A percentile compares a stretch with the other conserved stretches of the same genome.
These are phyloP conservation scores for Lasiosphaeris hirsuta DNA, from an alignment of 495 filamentous ascomycete species.

Conservation along the genomic window DNA sequence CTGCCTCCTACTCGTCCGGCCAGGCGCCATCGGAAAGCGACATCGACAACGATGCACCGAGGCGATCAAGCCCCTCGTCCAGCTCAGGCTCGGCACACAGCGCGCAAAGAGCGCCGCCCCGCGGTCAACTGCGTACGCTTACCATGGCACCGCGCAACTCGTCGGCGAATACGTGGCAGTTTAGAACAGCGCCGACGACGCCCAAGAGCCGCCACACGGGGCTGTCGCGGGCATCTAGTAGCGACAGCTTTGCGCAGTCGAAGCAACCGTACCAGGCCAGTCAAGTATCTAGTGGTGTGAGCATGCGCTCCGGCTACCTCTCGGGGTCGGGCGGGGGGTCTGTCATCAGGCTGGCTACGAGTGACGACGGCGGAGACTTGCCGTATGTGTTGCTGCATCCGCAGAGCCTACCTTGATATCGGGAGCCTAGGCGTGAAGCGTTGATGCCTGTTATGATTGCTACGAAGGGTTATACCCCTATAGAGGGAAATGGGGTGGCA, in stretches of 20 bases:
- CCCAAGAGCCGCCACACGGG: conserved; percentile 39
- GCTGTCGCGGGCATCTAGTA: conserved; percentile 32
- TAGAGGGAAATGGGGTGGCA: no score
- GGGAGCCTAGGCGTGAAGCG: not conserved
- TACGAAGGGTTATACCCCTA: not conserved
- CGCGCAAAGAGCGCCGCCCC: not conserved
- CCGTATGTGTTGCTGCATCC: conserved; percentile 41
- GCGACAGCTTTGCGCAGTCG: conserved; percentile 45
- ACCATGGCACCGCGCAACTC: conserved; percentile 28
- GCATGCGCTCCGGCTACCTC: conserved; percentile 29
- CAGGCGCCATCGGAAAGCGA: conserved; percentile 38
- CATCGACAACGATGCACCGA: conserved; percentile 45
- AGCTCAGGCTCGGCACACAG: conserved; percentile 27
- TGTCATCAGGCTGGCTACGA: conserved; percentile 40
- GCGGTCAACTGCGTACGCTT: conserved; percentile 22
- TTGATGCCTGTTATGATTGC: not conserved
- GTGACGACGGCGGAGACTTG: conserved; percentile 34
- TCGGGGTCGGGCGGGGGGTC: conserved; percentile 6
- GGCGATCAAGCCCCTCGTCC: conserved; percentile 26
- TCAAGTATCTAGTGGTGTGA: conserved; percentile 34
- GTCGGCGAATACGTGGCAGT: conserved; percentile 38
- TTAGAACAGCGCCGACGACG: conserved; percentile 52
- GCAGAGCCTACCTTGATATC: not conserved
- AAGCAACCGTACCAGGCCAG: conserved; percentile 37
- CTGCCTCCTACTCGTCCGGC: conserved; percentile 20